Evolutionary conservation across 1,139 yeast genomes (phyloP), one percentile per base, ranked within the genome.

Genomic region (Debaryomycetaceae sp.): DNA sequence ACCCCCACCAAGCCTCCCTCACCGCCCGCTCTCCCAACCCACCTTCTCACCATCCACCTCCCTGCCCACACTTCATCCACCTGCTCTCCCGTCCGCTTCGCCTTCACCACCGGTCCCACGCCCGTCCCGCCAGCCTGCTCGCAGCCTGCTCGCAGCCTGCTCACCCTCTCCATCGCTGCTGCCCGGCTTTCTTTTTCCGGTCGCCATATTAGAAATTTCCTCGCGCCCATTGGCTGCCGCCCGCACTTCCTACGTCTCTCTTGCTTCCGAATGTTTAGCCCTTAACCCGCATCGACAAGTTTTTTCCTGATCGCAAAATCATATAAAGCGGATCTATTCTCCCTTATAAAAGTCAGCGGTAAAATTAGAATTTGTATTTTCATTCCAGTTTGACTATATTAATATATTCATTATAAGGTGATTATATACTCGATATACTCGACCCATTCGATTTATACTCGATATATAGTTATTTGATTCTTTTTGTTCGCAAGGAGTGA

Each of bases 161-260:
- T 17, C 20, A 4, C 20, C 20, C 20, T 17, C 20, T 17, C 20
- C 20, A 17, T 17, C 20, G 20, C 20, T 17, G 20, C 20, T 4
- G 11, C 31, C 31, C 11, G 31, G 11, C 11, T 11, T 27, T 11
- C 8, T 11, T 8, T 4, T 27, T 27, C 42, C 40, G 30, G 24
- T 34, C 48, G 41, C 37, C 34, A 34, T 50, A 56, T 56, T 56
- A 56, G 45, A 54, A 56, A 56, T 55, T 54, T 56, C 51, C 43
- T 44, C 11, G 37, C 46, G 44, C 40, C 46, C 46, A 56, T 56
- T 56, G 59, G 59, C 51, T 49, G 39, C 22, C 22, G 11, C 17
- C 33, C 31, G 11, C 31, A 8, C 31, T 27, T 3, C 11, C 31
- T 27, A 27, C 31, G 4, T 27, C 31, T 27, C 4, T 27, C 11